phyloP scores from a whole-genome alignment of 768 basidiomycete species.

The Pisolithus sp. region DNA sequence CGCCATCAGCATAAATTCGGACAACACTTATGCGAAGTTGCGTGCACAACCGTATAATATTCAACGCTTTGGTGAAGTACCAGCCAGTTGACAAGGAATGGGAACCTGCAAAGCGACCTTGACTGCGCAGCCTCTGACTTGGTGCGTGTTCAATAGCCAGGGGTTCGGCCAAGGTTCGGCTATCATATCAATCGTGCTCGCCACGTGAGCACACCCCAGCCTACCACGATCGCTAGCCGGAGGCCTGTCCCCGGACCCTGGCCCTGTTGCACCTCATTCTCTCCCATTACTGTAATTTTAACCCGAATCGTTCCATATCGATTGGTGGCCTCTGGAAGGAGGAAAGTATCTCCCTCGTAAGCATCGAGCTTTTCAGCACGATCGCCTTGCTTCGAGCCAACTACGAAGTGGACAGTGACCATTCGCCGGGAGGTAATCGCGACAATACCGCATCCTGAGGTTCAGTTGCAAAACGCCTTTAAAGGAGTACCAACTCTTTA shows the following conservation, averaged over 20 bases:
- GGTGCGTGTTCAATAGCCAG: not conserved
- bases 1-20: too few species aligned
- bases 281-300: not conserved
- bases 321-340: not conserved
- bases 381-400: not conserved
- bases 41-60: too few species aligned
- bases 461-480: not conserved
- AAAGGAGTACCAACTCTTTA: not conserved
- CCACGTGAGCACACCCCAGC: slow-evolving; percentile 7
- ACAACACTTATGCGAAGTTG: too few species aligned
- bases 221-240: slow-evolving; percentile 1
- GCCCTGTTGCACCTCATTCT: not conserved
- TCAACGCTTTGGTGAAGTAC: too few species aligned
- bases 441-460: not conserved
- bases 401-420: not conserved
- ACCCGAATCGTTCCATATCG: not conserved
- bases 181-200: not conserved
- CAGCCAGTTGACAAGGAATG: too few species aligned
- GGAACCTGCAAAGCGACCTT: too few species aligned
- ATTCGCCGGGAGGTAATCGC: not conserved
- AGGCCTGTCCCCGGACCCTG: not conserved
- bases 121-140: not conserved
- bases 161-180: not conserved
- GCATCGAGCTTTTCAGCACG: not conserved
- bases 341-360: not conserved